Base-by-base conservation (phyloP, 2,329 filamentous ascomycete genomes). In the Pseudogymnoascus sp. region DNA sequence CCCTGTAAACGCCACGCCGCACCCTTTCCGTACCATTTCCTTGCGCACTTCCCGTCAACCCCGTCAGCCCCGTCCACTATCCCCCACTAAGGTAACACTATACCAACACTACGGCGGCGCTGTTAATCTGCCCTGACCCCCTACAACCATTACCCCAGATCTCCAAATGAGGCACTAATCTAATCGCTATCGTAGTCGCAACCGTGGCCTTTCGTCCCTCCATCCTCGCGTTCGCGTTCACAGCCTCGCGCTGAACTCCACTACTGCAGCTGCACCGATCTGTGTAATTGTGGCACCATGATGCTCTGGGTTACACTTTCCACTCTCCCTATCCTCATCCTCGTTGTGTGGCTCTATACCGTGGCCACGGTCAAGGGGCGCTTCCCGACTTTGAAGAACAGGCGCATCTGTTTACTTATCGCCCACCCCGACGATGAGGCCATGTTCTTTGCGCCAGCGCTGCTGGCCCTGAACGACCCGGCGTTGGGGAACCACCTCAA, bases 371-470 rank as follows among this genome's bases (percentile, higher is more conserved):
- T 68, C 42, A 75, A 78, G 65, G 69, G 76, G 27, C 76, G 81
- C 33, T 84, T 90, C 68, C 89, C 91, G 3, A 82, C 78, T 48
- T 79, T 97, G 66, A 81, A 80, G 68, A 88, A 91, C 78, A 95
- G 96, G 81, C 86, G 90, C 71, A 91, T 99, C 72, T 89, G 90
- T 73, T 83, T 99, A 61, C 81, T 99, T 62, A 97, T 99, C 71
- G 94, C 94, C 21, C 94, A 99, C 77, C 94, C 94, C 0, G 94
- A 99, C 76, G 94, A 99, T 71, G 94, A 99, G 79, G 94, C 93
- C 74, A 99, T 99, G 94, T 99, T 99, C 81, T 99, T 99, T 77
- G 86, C 92, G 66, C 94, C 94, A 0, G 90, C 91, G 0, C 81
- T 97, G 12, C 81, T 95, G 69, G 86, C 90, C n/a, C 83, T 99